Base-by-base conservation (phyloP, 805 yeast genomes). In the Metschnikowia gruessii region DNA sequence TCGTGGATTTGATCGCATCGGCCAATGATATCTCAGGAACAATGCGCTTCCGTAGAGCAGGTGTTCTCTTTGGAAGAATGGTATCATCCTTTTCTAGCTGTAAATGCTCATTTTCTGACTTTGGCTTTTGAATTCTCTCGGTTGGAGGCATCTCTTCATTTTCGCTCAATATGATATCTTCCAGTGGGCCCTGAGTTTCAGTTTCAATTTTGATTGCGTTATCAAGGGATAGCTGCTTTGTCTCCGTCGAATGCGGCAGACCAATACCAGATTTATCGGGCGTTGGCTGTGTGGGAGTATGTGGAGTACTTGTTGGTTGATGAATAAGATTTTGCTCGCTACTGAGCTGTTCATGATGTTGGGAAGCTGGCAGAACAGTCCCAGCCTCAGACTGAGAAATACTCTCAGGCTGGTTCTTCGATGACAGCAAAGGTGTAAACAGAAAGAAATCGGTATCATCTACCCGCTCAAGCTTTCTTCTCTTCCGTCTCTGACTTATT, bases 371-470 rank as follows among this genome's bases (percentile, higher is more conserved):
- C 17, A 36, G 38, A 36, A 12, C 29, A 13, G 15, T 10, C 7
- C 8, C 18, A 4, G 15, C 12, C 10, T 42, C 36, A 3, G 40
- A 17, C 6, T 22, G 29, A 15, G 33, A 9, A 12, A 16, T 22
- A 7, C 13, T 26, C 4, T 24, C 35, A 12, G 33, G 17, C n/a
- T 46, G 36, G 3, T 16, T 22, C 15, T 38, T 46, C 4, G 28
- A 19, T 7, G 52, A 45, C 34, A 43, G 43, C 16, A 38, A 15
- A 3, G 53, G 52, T 2, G 54, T 38, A 30, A 69, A 63, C 46
- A 65, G 67, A 42, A 70, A 67, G 43, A 70, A 70, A 38, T 67
- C 67, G 30, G 68, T 57, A 15, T 61, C 65, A 40, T 58, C 62
- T 2, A 65, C 69, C 34, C 61, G 59, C 45, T 67, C 66, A 31